A percentile compares a stretch with the other conserved stretches of the same genome.
phyloP scores from a whole-genome alignment of 106 monocot genomes.

The Dendrobium chrysotoxum region DNA sequence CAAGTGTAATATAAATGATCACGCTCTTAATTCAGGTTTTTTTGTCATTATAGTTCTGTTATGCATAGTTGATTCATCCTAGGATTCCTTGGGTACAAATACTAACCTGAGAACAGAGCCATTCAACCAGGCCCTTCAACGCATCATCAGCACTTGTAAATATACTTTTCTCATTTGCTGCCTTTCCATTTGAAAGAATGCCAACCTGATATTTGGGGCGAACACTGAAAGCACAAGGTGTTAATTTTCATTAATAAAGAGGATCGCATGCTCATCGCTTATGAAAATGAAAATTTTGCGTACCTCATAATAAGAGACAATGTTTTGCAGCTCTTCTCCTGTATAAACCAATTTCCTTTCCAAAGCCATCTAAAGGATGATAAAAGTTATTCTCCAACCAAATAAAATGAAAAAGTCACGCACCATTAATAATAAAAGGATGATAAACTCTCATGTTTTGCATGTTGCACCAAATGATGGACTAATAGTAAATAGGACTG shows the following conservation, averaged over 20 bases:
- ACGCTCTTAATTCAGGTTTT: background rate
- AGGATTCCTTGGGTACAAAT: constrained; percentile 1
- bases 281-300: background rate
- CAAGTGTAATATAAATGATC: background rate
- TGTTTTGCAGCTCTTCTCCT: constrained; percentile 96
- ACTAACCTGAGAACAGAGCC: constrained; percentile 90
- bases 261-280: background rate
- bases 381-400: constrained; percentile 1
- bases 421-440: too few species aligned
- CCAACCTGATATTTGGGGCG: constrained; percentile 52
- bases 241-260: background rate
- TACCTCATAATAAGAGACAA: constrained; percentile 76
- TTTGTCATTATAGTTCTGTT: background rate
- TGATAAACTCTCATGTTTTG: too few species aligned
- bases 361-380: constrained; percentile 59
- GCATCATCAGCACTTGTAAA: constrained; percentile 63
- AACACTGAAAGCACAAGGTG: constrained; percentile 31
- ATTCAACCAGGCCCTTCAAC: constrained; percentile 62
- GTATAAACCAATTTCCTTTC: constrained; percentile 92
- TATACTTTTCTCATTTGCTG: constrained; percentile 52
- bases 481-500: too few species aligned
- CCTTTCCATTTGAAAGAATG: constrained; percentile 56
- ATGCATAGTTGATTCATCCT: background rate
- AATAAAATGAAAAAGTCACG: background rate
- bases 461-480: too few species aligned